Evolutionary conservation across 192 early-diverging fungal species (phyloP).

Genomic region (Linnemannia schmuckeri): DNA sequence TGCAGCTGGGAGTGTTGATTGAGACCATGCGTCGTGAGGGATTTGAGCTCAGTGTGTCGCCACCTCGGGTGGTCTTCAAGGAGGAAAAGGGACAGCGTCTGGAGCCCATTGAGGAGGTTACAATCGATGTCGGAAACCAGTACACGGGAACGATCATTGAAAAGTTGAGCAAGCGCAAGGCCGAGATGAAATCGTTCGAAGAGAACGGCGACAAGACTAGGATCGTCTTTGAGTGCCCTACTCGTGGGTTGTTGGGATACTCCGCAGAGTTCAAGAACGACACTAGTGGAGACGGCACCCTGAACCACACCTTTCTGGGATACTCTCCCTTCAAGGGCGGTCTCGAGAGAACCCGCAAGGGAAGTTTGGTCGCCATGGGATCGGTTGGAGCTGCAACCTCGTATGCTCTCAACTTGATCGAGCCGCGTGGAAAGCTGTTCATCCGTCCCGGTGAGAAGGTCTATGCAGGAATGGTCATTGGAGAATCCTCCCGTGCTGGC

Average conservation of each 20-base stretch:
- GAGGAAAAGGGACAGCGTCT: constrained; percentile 66
- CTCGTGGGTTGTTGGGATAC: constrained; percentile 86
- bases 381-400: constrained; percentile 72
- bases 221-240: constrained; percentile 84
- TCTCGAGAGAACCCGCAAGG: constrained; percentile 81
- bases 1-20: constrained; percentile 88
- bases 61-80: constrained; percentile 87
- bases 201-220: constrained; percentile 80
- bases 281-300: constrained; percentile 83
- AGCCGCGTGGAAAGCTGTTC: constrained; percentile 86
- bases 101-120: constrained; percentile 89
- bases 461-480: constrained; percentile 91
- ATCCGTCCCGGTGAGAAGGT: constrained; percentile 78
- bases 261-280: constrained; percentile 92
- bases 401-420: constrained; percentile 81
- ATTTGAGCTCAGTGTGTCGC: constrained; percentile 86
- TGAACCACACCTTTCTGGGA: constrained; percentile 83
- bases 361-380: constrained; percentile 80
- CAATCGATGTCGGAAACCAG: constrained; percentile 81
- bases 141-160: constrained; percentile 84
- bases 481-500: constrained; percentile 81
- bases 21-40: constrained; percentile 94
- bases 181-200: constrained; percentile 81
- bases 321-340: constrained; percentile 81
- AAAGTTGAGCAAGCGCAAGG: constrained; percentile 87